Evolutionary conservation across 2,329 filamentous ascomycete species (phyloP).

Genomic region (Colletotrichum tamarilloi): DNA sequence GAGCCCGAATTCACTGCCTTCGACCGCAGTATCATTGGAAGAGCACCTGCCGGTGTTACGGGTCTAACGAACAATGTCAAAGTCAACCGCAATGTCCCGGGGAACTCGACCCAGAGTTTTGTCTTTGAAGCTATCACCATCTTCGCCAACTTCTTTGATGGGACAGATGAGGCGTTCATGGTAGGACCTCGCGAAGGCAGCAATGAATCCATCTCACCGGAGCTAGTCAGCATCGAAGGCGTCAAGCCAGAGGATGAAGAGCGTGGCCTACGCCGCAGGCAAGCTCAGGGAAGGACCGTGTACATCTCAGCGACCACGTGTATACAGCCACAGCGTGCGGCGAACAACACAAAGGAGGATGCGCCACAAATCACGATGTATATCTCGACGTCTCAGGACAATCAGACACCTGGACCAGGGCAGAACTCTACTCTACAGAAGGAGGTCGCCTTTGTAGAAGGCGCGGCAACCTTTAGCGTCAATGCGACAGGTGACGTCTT

Average conservation of each 20-base stretch:
- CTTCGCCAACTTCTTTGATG: slow-evolving; percentile 49
- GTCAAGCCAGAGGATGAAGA: slow-evolving; percentile 33
- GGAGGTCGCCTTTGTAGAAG: slow-evolving; percentile 68
- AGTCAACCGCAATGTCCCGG: slow-evolving; percentile 66
- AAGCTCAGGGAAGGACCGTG: slow-evolving; percentile 59
- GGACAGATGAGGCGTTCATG: slow-evolving; percentile 18
- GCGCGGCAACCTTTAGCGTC: slow-evolving; percentile 74
- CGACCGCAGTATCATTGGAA: slow-evolving; percentile 71
- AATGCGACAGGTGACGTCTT: slow-evolving; percentile 76
- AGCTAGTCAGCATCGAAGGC: slow-evolving; percentile 35
- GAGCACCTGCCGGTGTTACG: slow-evolving; percentile 63
- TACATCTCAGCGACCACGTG: slow-evolving; percentile 92
- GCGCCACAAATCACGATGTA: slow-evolving; percentile 83
- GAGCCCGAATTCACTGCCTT: slow-evolving; percentile 71
- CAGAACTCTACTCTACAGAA: slow-evolving; percentile 57
- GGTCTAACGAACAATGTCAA: slow-evolving; percentile 74
- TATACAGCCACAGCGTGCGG: slow-evolving; percentile 72
- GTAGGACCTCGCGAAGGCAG: slow-evolving; percentile 37
- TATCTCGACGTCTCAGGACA: slow-evolving; percentile 73
- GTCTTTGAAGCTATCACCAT: slow-evolving; percentile 69
- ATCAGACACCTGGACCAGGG: slow-evolving; percentile 75
- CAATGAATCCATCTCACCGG: slow-evolving; percentile 39
- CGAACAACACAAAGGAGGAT: slow-evolving; percentile 53
- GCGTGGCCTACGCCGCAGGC: slow-evolving; percentile 38
- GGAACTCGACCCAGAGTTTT: slow-evolving; percentile 73